Base-by-base conservation (phyloP, 2,329 filamentous ascomycete genomes). In the Aspergillus sp. region DNA sequence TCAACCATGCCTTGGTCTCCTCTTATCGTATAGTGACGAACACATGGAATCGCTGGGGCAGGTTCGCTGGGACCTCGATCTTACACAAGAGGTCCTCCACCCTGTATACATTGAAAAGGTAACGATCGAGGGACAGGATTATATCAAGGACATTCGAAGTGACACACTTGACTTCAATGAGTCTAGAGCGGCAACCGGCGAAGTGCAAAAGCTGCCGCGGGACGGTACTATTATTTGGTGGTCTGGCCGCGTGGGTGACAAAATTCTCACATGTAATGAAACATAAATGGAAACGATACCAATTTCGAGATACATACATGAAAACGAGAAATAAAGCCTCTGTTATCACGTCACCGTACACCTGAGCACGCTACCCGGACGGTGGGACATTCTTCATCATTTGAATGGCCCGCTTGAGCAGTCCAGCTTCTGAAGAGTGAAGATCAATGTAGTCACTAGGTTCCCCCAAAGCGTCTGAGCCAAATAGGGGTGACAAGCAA, bases 31-130 rank as follows among this genome's bases (percentile, higher is more conserved):
- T 26, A 17, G 20, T 16, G 50, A 56, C 17, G 7, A 24, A 19
- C 56, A 57, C 19, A 22, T 60, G 24, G 52, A 60, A 38, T 51
- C 50, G 1, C 5, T 57, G 16, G 54, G 58, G 36, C 56, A 59
- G 19, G 40, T 59, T 6, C 45, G 49, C 20, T 57, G 52, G 56
- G 52, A 60, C n/a, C 36, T 26, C 13, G 52, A 47, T 19, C 13
- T 54, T 3, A 50, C 5, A 1, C 38, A 59, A 30, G 54, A 59
- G 7, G 32, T 44, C 13, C 6, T 11, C 11, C n/a, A 2, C 20
- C 54, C 54, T 50, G 17, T 51, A 2, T 51, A 43, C 20, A 6
- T 60, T 24, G 36, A 49, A n/a, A 49, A 46, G 1, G 54, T 20
- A 13, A 9, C 11, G 8, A 14, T 50, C 36, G 43, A 53, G 49